Conservation (phyloP, 2,329 filamentous ascomycete genomes). For the Sphaerulina vaccinii region DNA sequence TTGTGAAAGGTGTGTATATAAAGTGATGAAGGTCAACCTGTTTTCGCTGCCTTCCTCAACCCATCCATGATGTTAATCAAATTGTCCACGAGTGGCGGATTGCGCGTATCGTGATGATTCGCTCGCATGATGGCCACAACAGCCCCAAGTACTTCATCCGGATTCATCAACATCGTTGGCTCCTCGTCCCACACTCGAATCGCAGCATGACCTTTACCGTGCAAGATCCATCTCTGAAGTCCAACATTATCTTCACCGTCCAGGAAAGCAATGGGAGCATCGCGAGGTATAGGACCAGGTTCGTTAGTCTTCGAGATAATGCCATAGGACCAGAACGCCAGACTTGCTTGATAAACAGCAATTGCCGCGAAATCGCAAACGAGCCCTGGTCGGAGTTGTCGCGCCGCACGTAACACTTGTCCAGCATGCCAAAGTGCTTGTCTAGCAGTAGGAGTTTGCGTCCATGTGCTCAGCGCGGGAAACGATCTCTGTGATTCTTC, state of each 20-base stretch:
- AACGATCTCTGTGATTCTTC: conserved; percentile 63
- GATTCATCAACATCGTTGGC: conserved; percentile 50
- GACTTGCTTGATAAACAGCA: conserved; percentile 65
- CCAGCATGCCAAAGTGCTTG: conserved; percentile 67
- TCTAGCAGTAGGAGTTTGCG: conserved; percentile 54
- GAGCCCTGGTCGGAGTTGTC: conserved; percentile 39
- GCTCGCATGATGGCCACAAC: conserved; percentile 56
- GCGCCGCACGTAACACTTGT: conserved; percentile 63
- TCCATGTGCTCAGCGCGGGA: conserved; percentile 60
- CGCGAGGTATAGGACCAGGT: conserved; percentile 42
- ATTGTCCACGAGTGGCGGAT: conserved; percentile 66
- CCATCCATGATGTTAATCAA: conserved; percentile 63
- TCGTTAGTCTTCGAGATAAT: conserved; percentile 47
- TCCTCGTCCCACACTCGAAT: conserved; percentile 31
- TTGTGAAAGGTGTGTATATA: no score
- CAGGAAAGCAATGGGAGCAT: conserved; percentile 49
- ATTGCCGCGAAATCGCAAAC: conserved; percentile 63
- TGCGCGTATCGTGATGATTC: conserved; percentile 48
- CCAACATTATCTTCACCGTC: conserved; percentile 56
- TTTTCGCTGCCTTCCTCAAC: conserved; percentile 42
- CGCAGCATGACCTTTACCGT: conserved; percentile 36
- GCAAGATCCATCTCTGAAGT: conserved; percentile 44
- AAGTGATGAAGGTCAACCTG: conserved; percentile 17
- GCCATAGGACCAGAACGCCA: conserved; percentile 69
- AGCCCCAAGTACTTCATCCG: conserved; percentile 58